Conservation (phyloP, 345 rosid genomes). For the Microcos paniculata region DNA sequence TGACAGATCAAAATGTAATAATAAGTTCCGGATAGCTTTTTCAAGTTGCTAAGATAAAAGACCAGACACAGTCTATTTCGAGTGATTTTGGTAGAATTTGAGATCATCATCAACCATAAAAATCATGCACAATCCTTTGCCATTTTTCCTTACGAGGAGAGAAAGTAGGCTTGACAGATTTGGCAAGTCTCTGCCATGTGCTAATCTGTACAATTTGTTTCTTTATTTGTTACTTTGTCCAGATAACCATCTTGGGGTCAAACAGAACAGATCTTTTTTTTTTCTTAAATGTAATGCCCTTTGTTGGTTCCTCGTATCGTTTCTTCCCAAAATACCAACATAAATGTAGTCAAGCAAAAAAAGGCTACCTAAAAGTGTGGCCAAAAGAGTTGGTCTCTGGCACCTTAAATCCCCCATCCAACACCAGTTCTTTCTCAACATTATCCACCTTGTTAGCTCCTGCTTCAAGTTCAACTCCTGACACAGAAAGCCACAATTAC, state of each 20-base stretch:
- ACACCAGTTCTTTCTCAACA: conserved; percentile 43
- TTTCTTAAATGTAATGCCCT: background rate
- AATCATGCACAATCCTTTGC: background rate
- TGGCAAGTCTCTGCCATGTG: background rate
- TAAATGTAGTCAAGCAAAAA: background rate
- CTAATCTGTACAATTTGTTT: background rate
- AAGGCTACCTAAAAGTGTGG: conserved; percentile 77
- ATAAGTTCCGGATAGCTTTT: no score
- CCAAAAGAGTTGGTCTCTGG: conserved; percentile 79
- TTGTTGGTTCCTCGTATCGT: background rate
- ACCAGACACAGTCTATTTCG: background rate
- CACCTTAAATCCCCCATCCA: conserved; percentile 56
- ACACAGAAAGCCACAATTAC: background rate
- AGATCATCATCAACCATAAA: background rate
- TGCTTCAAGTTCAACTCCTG: conserved; percentile 21
- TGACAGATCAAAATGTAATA: no score
- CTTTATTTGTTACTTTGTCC: background rate
- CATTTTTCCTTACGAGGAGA: background rate
- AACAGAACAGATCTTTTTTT: background rate
- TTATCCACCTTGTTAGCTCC: conserved; percentile 37
- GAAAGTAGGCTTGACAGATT: background rate
- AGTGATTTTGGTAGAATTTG: background rate
- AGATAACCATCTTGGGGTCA: background rate
- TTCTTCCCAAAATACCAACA: background rate
- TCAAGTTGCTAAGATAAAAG: background rate